These are phyloP conservation scores for Psilocybe cyanescens DNA, from an alignment of 768 basidiomycete genomes.

Conservation along the genomic window DNA sequence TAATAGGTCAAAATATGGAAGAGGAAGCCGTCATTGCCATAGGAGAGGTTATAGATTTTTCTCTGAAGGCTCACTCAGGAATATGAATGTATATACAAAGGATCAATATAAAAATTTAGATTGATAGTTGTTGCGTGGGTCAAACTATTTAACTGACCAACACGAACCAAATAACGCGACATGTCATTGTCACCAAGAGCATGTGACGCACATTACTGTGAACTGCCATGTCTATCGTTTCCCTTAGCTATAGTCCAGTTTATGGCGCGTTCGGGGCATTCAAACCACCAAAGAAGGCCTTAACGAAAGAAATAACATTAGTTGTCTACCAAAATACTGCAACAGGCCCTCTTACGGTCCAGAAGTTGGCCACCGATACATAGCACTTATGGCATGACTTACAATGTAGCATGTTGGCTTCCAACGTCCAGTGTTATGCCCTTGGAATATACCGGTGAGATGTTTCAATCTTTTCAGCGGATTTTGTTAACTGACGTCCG, in stretches of 20 bases:
- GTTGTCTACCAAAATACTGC: constrained; percentile 52
- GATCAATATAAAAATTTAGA: too few relatives aligned
- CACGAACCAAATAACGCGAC: not conserved
- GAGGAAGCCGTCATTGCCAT: constrained; percentile 77
- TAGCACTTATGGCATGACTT: constrained; percentile 43
- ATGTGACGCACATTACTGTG: too few relatives aligned
- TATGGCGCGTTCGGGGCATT: too few relatives aligned
- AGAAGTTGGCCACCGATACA: constrained; percentile 47
- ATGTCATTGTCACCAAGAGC: not conserved
- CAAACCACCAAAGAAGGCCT: constrained; percentile 48
- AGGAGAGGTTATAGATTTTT: constrained; percentile 64
- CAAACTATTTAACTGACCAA: not conserved
- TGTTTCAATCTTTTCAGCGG: not conserved
- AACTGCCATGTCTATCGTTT: too few relatives aligned
- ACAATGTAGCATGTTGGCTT: constrained; percentile 50
- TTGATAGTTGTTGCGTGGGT: too few relatives aligned
- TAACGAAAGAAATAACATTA: constrained; percentile 47
- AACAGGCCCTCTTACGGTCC: constrained; percentile 50
- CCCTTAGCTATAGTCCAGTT: too few relatives aligned
- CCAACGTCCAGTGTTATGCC: constrained; percentile 60
- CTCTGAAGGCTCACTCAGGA: constrained; percentile 35
- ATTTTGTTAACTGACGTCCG: not conserved
- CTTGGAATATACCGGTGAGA: constrained; percentile 62
- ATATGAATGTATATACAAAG: too few relatives aligned
- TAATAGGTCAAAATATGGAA: constrained; percentile 70